Conservation (phyloP, 2,329 filamentous ascomycete species). For the Nannizziopsis barbatae region DNA sequence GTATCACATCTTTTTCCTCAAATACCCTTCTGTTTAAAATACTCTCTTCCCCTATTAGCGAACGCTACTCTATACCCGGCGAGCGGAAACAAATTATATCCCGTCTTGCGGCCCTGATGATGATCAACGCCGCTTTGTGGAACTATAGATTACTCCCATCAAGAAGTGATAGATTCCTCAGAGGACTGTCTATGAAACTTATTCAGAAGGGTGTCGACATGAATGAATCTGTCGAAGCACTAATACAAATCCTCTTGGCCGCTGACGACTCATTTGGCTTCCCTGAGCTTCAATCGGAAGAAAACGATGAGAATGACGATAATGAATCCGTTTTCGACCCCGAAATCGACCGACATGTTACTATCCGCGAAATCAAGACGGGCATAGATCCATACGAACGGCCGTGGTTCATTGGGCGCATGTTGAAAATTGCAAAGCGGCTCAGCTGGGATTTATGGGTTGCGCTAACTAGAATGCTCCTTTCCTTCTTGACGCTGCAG, state of each 20-base stretch:
- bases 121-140: conserved; percentile 32
- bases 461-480: conserved; percentile 27
- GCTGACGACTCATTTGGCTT: conserved; percentile 24
- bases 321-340: neutral
- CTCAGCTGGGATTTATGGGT: conserved; percentile 29
- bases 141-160: conserved; percentile 28
- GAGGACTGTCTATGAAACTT: conserved; percentile 24
- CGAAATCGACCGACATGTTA: neutral
- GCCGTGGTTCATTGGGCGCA: conserved; percentile 25
- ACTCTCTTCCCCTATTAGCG: conserved; percentile 24
- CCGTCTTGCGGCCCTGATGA: conserved; percentile 27
- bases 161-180: conserved; percentile 26
- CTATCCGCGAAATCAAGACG: neutral
- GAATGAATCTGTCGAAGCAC: conserved; percentile 30
- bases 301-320: neutral
- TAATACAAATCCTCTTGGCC: conserved; percentile 30
- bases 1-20: conserved; percentile 23
- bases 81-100: conserved; percentile 32
- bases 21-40: conserved; percentile 26
- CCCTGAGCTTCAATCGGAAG: conserved; percentile 2
- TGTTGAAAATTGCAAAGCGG: conserved; percentile 24
- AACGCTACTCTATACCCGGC: conserved; percentile 27
- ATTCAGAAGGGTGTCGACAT: conserved; percentile 28
- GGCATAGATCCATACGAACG: conserved; percentile 20
- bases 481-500: conserved; percentile 28